Evolutionary conservation across 352 stramenopile genomes (phyloP), one percentile per base, ranked within the genome.

Genomic region (Peronospora belbahrii): DNA sequence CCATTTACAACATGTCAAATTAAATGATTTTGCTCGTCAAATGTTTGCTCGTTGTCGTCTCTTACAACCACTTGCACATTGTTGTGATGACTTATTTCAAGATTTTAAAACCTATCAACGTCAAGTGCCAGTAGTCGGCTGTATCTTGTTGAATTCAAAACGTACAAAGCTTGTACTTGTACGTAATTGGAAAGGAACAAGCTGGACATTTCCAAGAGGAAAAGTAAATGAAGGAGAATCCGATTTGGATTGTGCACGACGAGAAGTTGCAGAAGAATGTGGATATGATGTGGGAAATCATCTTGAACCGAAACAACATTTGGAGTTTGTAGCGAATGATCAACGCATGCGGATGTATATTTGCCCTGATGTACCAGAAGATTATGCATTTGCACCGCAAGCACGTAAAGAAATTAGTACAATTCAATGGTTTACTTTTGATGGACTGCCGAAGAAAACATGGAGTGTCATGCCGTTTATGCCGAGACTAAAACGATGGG

Each of bases 391-490:
- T 58, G 81, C 80, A 37, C 90, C 93, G 28, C 88, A 97, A 46
- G 96, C 88, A 5, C 75, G 91, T 17, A 98, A 98, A 63, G 93
- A 98, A 74, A 95, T 98, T 52, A 93, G 83, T 39, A 60, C 89
- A 6, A 93, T 97, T 27, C 56, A 92, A 62, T 98, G 85, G 83
- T 93, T 96, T 57, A 51, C 75, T 19, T 85, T 97, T 34, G 77
- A 95, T 54, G 50, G 76, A 10, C 50, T 97, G n/a, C 90, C 92
- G 5, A 94, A 94, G 68, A 95, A 96, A 54, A 95, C 82, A 33
- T 98, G 88, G 75, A 95, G 83, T 24, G 88, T 98, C 31, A 69
- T 97, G 54, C 93, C 93, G 6, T 97, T 97, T 52, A 86, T 97
- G 67, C 65, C 73, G 35, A 76, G 88, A 22, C 64, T 97, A 32